Base-by-base conservation (phyloP, 768 basidiomycete species). In the Amanita fuliginea region DNA sequence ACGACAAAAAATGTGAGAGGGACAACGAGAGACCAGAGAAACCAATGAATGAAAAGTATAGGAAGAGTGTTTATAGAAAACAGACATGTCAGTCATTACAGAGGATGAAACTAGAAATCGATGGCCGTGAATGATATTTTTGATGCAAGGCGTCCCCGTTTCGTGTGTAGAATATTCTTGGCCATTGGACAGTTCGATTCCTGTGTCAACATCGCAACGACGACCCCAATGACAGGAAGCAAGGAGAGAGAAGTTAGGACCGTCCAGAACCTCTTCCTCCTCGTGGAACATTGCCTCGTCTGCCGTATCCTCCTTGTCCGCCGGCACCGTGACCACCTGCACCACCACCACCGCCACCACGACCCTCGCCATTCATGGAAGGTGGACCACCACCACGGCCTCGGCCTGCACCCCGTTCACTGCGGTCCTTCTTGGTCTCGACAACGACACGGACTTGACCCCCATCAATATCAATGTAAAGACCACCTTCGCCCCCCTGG, bases 391-490 rank as follows among this genome's bases (percentile, higher is more conserved):
- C 83, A 36, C 83, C 80, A 14, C 85, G 74, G 13, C 80, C 73
- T 30, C 84, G 67, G 54, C 66, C 72, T 2, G 72, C 67, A 2
- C 83, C 82, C 50, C 93, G 68, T n/a, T 96, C 91, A 33, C 81
- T 79, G 40, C 91, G 76, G 69, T 97, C 93, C 72, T 92, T 96
- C 64, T 88, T 78, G 37, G 86, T 88, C 75, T 95, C 93, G 32
- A 97, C 79, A 52, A 69, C 73, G 52, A 97, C 80, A 52, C 83
- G 70, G 30, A 75, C 64, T 51, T 65, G 67, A 2, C 70, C 68
- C 18, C 54, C 64, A 6, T 78, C 82, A 7, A 75, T 72, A 42
- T 86, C 85, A 46, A 95, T 64, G 61, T 77, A 81, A 54, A 98
- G 75, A 11, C 93, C 94, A 49, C 92, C 93, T 54, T 94, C 90